Conservation (phyloP, 495 filamentous ascomycete species). For the Lindgomyces ingoldianus region DNA sequence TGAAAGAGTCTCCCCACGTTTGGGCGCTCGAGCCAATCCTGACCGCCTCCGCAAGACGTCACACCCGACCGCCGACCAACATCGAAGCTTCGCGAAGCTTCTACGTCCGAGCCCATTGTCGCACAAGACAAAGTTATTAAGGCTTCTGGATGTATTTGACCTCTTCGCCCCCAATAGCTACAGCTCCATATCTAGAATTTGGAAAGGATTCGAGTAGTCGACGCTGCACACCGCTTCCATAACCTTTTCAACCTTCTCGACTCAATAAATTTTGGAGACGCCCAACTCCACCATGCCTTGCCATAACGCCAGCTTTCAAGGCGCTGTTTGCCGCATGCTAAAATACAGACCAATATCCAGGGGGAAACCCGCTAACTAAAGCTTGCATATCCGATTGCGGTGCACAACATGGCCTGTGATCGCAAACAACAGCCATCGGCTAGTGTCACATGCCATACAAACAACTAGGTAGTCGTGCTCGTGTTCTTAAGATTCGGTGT, state of each 20-base stretch:
- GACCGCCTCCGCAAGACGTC: constrained; percentile 21
- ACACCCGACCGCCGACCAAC: constrained; percentile 14
- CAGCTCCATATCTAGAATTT: constrained; percentile 4
- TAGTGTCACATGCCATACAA: not conserved
- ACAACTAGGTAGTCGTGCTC: not conserved
- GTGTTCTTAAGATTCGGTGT: constrained; percentile 35
- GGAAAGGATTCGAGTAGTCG: not conserved
- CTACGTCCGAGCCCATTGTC: not conserved
- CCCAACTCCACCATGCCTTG: constrained; percentile 28
- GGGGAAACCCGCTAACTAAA: not conserved
- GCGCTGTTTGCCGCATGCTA: constrained; percentile 26
- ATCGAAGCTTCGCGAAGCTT: constrained; percentile 33
- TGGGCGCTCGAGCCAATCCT: constrained; percentile 22
- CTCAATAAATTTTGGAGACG: constrained; percentile 9
- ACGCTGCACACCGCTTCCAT: constrained; percentile 1
- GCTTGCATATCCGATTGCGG: not conserved
- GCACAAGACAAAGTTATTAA: not conserved
- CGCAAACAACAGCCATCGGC: not conserved
- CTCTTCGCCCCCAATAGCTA: not conserved
- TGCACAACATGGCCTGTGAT: not conserved
- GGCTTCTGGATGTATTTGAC: not conserved
- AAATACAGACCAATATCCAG: constrained; percentile 5
- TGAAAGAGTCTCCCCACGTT: constrained; percentile 8
- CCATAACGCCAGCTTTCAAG: constrained; percentile 9
- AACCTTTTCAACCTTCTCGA: not conserved